Percentiles rank a stretch among this genome's conserved stretches.
phyloP scores from a whole-genome alignment of 192 early-diverging fungal species.

The Allomyces macrogynus region DNA sequence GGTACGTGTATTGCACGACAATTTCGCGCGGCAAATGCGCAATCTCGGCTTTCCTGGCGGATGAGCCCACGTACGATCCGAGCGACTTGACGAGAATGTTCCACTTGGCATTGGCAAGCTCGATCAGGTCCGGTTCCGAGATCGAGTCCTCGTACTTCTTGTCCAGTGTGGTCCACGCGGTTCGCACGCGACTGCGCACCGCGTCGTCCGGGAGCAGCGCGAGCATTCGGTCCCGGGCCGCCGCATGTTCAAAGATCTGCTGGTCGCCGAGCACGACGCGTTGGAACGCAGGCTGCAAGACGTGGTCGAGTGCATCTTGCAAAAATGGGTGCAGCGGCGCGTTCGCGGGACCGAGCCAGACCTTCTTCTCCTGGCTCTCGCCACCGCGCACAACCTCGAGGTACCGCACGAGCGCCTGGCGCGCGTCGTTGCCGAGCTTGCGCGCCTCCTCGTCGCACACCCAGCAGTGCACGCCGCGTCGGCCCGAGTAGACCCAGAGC shows the following conservation, averaged over 20 bases:
- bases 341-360: too few species aligned
- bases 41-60: slow-evolving; percentile 7
- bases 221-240: neutral
- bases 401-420: slow-evolving; percentile 67
- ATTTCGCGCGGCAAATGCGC: slow-evolving; percentile 39
- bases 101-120: too few species aligned
- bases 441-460: slow-evolving; percentile 77
- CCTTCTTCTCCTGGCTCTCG: too few species aligned
- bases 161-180: too few species aligned
- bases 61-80: too few species aligned
- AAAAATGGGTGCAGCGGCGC: neutral
- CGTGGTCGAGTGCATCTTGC: neutral
- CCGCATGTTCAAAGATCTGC: neutral
- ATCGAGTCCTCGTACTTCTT: too few species aligned
- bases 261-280: neutral
- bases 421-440: slow-evolving; percentile 46
- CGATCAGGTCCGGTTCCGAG: too few species aligned
- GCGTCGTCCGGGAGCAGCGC: slow-evolving; percentile 9
- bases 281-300: neutral
- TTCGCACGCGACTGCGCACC: slow-evolving; percentile 2
- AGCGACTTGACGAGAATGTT: too few species aligned
- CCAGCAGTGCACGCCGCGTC: slow-evolving; percentile 98
- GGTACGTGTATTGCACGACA: slow-evolving; percentile 77
- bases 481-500: slow-evolving; percentile 88
- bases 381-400: slow-evolving; percentile 31